Conservation (phyloP, 75 land plant species). For the Larix kaempferi region DNA sequence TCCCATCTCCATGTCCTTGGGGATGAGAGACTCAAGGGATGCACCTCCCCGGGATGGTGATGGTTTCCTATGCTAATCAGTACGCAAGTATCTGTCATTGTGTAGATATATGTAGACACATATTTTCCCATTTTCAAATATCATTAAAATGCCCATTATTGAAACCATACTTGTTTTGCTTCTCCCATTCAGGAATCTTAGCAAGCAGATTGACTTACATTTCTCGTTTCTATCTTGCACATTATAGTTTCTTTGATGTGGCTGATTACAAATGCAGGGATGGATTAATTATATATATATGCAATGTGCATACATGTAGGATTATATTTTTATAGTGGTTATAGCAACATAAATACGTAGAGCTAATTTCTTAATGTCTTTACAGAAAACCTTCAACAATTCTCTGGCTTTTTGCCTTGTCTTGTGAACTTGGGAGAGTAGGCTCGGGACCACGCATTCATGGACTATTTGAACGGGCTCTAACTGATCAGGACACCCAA, state of each 20-base stretch:
- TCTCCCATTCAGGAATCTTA: not conserved
- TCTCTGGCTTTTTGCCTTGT: slow-evolving; percentile 72
- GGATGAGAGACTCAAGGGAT: no score
- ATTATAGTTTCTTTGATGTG: not conserved
- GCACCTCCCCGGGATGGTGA: no score
- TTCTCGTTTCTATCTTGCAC: not conserved
- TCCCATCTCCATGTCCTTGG: no score
- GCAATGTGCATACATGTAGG: not conserved
- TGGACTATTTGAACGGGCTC: slow-evolving; percentile 82
- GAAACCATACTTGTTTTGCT: not conserved
- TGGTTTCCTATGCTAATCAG: no score
- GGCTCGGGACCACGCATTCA: slow-evolving; percentile 73
- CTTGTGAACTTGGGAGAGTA: slow-evolving; percentile 50
- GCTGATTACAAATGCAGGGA: not conserved
- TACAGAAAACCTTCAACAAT: slow-evolving; percentile 76
- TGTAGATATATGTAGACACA: not conserved
- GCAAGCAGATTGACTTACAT: not conserved
- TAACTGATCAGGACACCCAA: slow-evolving; percentile 48
- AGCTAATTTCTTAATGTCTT: slow-evolving; percentile 1
- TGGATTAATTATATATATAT: not conserved
- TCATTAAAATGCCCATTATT: not conserved
- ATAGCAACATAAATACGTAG: not conserved
- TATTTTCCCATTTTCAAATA: not conserved
- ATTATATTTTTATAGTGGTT: not conserved
- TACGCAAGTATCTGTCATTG: not conserved